Evolutionary conservation across 2,329 filamentous ascomycete genomes (phyloP).

Genomic region (Diaporthe vexans): DNA sequence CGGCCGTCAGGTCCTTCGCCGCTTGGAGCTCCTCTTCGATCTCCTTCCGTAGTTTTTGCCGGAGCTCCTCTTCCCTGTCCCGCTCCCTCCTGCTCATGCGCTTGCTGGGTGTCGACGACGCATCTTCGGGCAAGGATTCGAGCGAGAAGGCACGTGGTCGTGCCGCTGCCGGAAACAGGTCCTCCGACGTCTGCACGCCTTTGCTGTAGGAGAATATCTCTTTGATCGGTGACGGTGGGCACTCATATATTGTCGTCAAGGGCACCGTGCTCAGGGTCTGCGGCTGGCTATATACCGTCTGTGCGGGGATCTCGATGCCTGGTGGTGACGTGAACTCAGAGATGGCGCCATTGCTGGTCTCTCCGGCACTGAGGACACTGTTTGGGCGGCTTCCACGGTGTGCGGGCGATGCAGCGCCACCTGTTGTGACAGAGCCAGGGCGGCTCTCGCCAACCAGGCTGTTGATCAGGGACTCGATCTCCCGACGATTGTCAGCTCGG

Average conservation of each 20-base stretch:
- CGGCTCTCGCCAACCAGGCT: constrained; percentile 85
- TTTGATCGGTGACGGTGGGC: constrained; percentile 79
- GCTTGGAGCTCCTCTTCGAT: constrained; percentile 93
- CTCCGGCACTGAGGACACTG: constrained; percentile 86
- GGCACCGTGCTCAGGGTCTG: constrained; percentile 83
- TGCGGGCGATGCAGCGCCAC: constrained; percentile 75
- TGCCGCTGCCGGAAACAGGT: constrained; percentile 72
- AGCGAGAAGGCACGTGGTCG: constrained; percentile 65
- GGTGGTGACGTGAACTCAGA: constrained; percentile 70
- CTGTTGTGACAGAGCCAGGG: constrained; percentile 76
- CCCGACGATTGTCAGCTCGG: constrained; percentile 77
- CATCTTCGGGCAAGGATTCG: constrained; percentile 75
- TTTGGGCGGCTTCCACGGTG: constrained; percentile 83
- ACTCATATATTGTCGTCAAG: constrained; percentile 84
- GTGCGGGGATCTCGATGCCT: constrained; percentile 52
- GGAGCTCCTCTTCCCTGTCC: constrained; percentile 89
- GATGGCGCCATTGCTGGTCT: constrained; percentile 79
- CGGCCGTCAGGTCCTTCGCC: constrained; percentile 71
- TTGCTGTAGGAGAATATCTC: constrained; percentile 98
- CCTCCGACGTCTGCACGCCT: constrained; percentile 90
- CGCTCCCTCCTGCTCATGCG: constrained; percentile 83
- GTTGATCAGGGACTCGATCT: constrained; percentile 89
- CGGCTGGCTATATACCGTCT: constrained; percentile 56
- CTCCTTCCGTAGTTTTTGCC: constrained; percentile 86
- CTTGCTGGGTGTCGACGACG: constrained; percentile 75